Base-by-base conservation (phyloP, 2,329 filamentous ascomycete species). In the Aspergillus pseudonomiae region DNA sequence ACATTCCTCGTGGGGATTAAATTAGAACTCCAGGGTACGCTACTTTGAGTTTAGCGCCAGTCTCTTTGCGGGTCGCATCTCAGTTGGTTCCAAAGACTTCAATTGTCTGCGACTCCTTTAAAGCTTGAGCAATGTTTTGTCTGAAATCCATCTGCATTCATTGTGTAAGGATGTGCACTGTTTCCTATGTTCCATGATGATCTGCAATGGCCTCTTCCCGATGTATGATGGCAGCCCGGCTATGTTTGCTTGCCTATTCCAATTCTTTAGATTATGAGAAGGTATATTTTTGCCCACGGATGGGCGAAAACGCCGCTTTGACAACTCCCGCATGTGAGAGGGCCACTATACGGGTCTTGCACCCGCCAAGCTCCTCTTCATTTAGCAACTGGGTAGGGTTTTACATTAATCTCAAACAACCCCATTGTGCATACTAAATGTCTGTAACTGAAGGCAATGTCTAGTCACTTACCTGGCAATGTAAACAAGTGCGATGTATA, bases 1-100 rank as follows among this genome's bases (percentile, higher is more conserved):
- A 48, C 57, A 59, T 52, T 55, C 54, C 60, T 65, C 60, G 55
- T 61, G 63, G 50, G 50, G 55, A 62, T 52, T 52, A 55, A 60
- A 62, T 52, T 61, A 55, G 65, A 45, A 46, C 43, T 10, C 32
- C 21, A 16, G 34, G 24, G 30, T 41, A 55, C 36, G 52, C 56
- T 41, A 5, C 32, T 59, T 53, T n/a, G 21, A 28, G 54, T 39
- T 53, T 26, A 34, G 54, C 21, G 59, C 21, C 28, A 14, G 39
- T 56, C 43, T 60, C 50, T 41, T 54, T 58, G 53, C 57, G 57
- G 57, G 57, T 60, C 41, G 16, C 28, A 52, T 32, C 34, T n/a
- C 21, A 26, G 14, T 52, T 46, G 32, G 52, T 14, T 55, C n/a
- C 39, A 24, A 19, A 34, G 34, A 55, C 52, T 54, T 39, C 52